Conservation (phyloP, 2,329 filamentous ascomycete species). For the Leptographium flavum region DNA sequence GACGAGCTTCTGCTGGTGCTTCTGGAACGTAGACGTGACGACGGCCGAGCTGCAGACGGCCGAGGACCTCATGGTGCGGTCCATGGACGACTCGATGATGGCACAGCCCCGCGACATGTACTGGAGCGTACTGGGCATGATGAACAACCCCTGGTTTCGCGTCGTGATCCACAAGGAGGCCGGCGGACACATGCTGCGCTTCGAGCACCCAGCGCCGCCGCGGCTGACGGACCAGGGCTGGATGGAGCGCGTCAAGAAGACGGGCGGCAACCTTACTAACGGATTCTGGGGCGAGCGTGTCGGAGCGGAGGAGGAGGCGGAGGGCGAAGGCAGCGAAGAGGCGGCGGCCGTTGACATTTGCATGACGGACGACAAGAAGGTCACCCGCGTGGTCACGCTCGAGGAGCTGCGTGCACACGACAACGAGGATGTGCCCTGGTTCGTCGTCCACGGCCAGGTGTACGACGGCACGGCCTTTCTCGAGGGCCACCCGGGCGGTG, state of each 20-base stretch:
- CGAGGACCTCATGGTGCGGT: conserved; percentile 64
- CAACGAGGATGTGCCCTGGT: conserved; percentile 59
- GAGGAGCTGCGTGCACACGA: conserved; percentile 60
- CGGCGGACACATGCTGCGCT: conserved; percentile 45
- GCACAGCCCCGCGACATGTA: conserved; percentile 87
- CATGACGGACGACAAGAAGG: conserved; percentile 56
- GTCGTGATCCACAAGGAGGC: conserved; percentile 60
- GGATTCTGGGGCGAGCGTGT: conserved; percentile 72
- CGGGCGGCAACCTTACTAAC: conserved; percentile 65
- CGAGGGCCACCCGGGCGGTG: conserved; percentile 72
- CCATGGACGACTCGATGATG: conserved; percentile 84
- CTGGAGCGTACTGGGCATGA: conserved; percentile 91
- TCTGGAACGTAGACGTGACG: conserved; percentile 57
- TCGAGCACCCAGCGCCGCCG: conserved; percentile 82
- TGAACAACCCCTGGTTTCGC: conserved; percentile 94
- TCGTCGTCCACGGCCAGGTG: conserved; percentile 75
- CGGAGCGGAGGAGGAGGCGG: conserved; percentile 55
- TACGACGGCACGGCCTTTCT: conserved; percentile 77
- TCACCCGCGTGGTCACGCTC: conserved; percentile 42
- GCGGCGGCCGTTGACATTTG: conserved; percentile 49
- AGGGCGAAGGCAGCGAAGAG: background rate
- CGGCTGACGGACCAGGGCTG: conserved; percentile 66
- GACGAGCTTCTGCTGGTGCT: conserved; percentile 10
- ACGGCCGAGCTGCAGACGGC: conserved; percentile 46
- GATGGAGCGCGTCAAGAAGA: conserved; percentile 85